Evolutionary conservation across 805 yeast species (phyloP).

Genomic region (Ogataea trehaloabstinens): DNA sequence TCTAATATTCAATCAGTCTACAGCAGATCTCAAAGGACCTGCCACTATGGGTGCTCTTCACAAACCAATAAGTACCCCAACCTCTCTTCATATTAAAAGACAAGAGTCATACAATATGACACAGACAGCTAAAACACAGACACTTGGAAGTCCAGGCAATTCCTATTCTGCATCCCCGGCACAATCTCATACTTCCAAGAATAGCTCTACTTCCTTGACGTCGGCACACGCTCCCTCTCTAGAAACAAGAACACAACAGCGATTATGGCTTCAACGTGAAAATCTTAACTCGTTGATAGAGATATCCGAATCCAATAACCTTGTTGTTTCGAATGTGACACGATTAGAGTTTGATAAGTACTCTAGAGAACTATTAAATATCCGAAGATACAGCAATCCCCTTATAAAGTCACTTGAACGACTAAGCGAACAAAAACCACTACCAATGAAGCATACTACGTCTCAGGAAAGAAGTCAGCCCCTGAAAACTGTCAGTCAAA

Average conservation of each 20-base stretch:
- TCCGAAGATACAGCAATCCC: slow-evolving; percentile 70
- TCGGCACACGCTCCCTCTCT: slow-evolving; percentile 4
- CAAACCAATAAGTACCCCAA: slow-evolving; percentile 1
- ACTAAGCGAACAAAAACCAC: slow-evolving; percentile 27
- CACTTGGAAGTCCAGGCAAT: neutral
- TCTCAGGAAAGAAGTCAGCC: slow-evolving; percentile 5
- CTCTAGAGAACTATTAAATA: slow-evolving; percentile 69
- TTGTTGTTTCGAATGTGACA: slow-evolving; percentile 38
- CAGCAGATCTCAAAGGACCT: slow-evolving; percentile 12
- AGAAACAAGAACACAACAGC: slow-evolving; percentile 79
- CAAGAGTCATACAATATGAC: slow-evolving; percentile 19
- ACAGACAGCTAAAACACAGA: slow-evolving; percentile 2
- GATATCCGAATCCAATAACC: slow-evolving; percentile 33
- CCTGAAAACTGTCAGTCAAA: neutral
- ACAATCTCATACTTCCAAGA: neutral
- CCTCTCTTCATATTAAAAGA: slow-evolving; percentile 18
- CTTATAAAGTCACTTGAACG: slow-evolving; percentile 60
- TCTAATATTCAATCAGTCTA: slow-evolving; percentile 26
- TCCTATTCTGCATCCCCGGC: neutral
- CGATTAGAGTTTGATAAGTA: slow-evolving; percentile 78
- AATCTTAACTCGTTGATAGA: slow-evolving; percentile 58
- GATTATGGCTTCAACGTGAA: slow-evolving; percentile 80
- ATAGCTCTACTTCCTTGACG: neutral
- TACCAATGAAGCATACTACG: slow-evolving; percentile 11
- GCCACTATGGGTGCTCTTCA: neutral